Conservation (phyloP, 805 yeast genomes). For the Ogataea pignaliae region DNA sequence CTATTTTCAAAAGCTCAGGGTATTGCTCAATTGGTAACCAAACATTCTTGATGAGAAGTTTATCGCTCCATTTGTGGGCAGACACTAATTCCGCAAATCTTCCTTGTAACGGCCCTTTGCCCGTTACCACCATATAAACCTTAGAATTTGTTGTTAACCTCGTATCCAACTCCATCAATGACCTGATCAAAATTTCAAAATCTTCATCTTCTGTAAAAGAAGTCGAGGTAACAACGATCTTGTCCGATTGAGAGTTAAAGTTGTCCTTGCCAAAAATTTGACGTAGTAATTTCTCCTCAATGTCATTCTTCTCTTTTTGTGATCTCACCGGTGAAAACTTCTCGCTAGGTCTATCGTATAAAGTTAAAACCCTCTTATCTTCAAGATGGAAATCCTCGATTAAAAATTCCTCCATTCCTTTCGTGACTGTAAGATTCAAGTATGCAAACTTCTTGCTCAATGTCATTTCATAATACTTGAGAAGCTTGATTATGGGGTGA, state of each 20-base stretch:
- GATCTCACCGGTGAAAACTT: conserved; percentile 52
- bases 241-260: conserved; percentile 36
- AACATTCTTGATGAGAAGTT: conserved; percentile 54
- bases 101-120: conserved; percentile 82
- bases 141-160: conserved; percentile 35
- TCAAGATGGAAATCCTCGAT: conserved; percentile 49
- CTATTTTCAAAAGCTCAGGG: conserved; percentile 66
- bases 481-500: conserved; percentile 59
- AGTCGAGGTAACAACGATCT: conserved; percentile 79
- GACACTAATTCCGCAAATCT: conserved; percentile 31
- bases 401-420: conserved; percentile 63
- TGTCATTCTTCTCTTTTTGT: conserved; percentile 22
- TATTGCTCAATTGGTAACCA: conserved; percentile 83
- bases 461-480: conserved; percentile 57
- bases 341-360: conserved; percentile 83
- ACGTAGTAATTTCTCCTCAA: conserved; percentile 31
- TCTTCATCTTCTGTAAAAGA: conserved; percentile 97
- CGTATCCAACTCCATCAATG: conserved; percentile 57
- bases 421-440: conserved; percentile 76
- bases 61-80: conserved; percentile 33
- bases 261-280: conserved; percentile 16
- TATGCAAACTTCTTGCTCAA: conserved; percentile 61
- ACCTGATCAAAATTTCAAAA: conserved; percentile 61
- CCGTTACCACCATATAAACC: conserved; percentile 79
- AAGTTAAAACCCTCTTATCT: conserved; percentile 46